Conservation (phyloP, 345 rosid genomes). For the Physaria fendleri region DNA sequence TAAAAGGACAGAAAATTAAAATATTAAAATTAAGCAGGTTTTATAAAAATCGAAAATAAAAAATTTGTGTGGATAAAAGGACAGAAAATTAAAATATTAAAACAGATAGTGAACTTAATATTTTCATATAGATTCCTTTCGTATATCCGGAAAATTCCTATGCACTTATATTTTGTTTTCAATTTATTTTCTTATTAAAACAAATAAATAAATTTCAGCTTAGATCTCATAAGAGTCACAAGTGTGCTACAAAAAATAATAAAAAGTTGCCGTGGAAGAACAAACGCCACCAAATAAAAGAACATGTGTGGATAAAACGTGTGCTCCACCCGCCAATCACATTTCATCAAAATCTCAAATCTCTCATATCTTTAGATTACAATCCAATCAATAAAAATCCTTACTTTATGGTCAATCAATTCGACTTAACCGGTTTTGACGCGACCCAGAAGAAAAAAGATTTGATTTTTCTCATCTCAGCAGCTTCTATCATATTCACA, state of each 20-base stretch:
- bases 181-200: neutral
- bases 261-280: conserved; percentile 17
- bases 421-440: conserved; percentile 24
- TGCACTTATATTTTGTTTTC: conserved; percentile 4
- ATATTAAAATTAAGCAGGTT: too few relatives aligned
- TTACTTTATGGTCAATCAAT: neutral
- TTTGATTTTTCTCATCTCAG: too few relatives aligned
- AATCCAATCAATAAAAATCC: conserved; percentile 14
- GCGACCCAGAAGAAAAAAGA: too few relatives aligned
- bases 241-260: neutral
- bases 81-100: too few relatives aligned
- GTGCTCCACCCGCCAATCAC: conserved; percentile 53
- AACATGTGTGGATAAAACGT: conserved; percentile 64
- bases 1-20: too few relatives aligned
- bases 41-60: too few relatives aligned
- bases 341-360: conserved; percentile 25
- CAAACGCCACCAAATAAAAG: conserved; percentile 14
- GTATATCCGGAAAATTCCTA: conserved; percentile 1
- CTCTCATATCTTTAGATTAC: conserved; percentile 11
- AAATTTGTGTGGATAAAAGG: too few relatives aligned
- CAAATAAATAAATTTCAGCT: neutral
- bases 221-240: conserved; percentile 11
- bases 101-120: too few relatives aligned
- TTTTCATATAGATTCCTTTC: conserved; percentile 18
- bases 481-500: too few relatives aligned